phyloP scores from a whole-genome alignment of 805 yeast species.

The Candida boidinii region DNA sequence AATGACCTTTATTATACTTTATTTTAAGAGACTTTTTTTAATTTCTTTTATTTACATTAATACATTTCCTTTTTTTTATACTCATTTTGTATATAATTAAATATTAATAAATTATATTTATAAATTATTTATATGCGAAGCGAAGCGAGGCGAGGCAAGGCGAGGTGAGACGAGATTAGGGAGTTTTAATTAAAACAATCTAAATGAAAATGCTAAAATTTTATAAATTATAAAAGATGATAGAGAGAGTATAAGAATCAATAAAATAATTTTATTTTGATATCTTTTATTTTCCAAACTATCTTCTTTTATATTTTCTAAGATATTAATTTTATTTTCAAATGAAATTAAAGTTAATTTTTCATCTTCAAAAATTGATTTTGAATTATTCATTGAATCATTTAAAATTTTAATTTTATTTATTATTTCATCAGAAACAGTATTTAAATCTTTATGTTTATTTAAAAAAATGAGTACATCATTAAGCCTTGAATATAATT shows the following conservation, averaged over 20 bases:
- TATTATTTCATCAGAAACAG: too few relatives aligned
- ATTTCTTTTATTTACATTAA: too few relatives aligned
- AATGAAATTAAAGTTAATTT: conserved; percentile 14
- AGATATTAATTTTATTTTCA: conserved; percentile 9
- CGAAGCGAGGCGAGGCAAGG: too few relatives aligned
- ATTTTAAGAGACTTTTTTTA: neutral
- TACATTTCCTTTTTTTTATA: neutral
- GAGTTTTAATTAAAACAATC: neutral
- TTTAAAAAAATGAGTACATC: too few relatives aligned
- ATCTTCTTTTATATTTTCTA: conserved; percentile 13
- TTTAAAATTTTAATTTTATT: too few relatives aligned
- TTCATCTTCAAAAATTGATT: conserved; percentile 11
- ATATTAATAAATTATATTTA: too few relatives aligned
- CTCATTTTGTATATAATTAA: neutral
- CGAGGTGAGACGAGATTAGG: too few relatives aligned
- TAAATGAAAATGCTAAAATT: neutral
- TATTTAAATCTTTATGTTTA: too few relatives aligned
- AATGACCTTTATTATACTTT: too few relatives aligned
- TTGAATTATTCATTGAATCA: conserved; percentile 18
- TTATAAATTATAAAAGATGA: conserved; percentile 4
- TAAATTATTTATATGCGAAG: too few relatives aligned
- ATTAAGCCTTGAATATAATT: too few relatives aligned
- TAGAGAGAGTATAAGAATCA: conserved; percentile 3
- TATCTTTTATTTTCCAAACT: conserved; percentile 7
- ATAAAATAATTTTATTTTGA: conserved; percentile 6